These are phyloP conservation scores for Xerocomus amazonicus DNA, from an alignment of 1,284 basidiomycete genomes.

Conservation along the genomic window DNA sequence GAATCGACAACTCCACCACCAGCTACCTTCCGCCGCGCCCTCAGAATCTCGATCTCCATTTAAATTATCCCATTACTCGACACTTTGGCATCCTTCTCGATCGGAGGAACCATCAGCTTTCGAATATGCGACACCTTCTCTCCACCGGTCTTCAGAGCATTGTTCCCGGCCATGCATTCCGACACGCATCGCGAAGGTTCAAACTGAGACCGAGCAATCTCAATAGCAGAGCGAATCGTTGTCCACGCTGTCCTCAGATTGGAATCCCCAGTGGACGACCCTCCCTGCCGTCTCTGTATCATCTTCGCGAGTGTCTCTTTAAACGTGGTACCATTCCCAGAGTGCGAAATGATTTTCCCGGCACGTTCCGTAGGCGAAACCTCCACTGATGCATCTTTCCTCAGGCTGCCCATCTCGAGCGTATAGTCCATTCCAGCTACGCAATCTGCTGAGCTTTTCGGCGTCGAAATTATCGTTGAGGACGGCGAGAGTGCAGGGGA, in stretches of 20 bases:
- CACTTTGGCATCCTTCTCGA: neutral
- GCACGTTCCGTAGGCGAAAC: neutral
- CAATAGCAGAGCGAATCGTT: neutral
- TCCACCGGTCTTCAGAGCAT: neutral
- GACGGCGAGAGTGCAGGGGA: neutral
- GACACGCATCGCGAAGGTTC: neutral
- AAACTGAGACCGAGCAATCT: slow-evolving; percentile 1
- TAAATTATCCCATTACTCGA: neutral
- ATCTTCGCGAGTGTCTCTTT: neutral
- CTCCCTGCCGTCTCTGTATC: neutral
- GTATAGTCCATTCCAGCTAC: neutral
- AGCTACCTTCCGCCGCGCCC: neutral
- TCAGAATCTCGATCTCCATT: neutral
- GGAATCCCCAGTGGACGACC: neutral
- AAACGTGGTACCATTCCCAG: neutral
- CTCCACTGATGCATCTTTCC: neutral
- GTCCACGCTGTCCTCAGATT: too few species aligned
- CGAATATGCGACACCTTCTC: neutral
- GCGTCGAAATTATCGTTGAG: neutral
- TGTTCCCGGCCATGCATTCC: neutral
- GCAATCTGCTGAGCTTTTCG: too few species aligned
- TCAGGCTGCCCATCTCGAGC: neutral
- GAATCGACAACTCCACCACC: neutral
- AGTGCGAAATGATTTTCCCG: neutral
- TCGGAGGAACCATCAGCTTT: neutral